These are phyloP conservation scores for Salisapilia sapeloensis DNA, from an alignment of 352 stramenopile genomes.

Conservation along the genomic window DNA sequence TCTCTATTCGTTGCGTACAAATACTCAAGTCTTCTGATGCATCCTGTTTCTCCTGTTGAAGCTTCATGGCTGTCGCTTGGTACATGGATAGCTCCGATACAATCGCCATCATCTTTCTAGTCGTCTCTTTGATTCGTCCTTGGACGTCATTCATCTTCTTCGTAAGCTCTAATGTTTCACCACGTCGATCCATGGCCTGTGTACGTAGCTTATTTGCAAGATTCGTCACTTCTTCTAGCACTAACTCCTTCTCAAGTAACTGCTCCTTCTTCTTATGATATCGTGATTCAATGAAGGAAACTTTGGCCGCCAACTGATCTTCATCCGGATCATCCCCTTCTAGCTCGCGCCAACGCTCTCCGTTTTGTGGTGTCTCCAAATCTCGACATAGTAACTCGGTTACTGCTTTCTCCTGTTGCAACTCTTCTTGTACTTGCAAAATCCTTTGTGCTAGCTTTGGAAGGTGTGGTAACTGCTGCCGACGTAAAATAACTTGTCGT, in stretches of 20 bases:
- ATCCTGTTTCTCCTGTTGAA: constrained; percentile 86
- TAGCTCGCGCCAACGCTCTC: constrained; percentile 74
- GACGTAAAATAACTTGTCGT: constrained; percentile 52
- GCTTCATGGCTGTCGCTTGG: constrained; percentile 87
- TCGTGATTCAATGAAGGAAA: constrained; percentile 70
- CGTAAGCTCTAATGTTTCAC: constrained; percentile 66
- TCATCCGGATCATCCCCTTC: constrained; percentile 80
- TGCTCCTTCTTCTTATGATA: constrained; percentile 86
- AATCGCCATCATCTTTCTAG: constrained; percentile 88
- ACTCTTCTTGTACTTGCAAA: constrained; percentile 56
- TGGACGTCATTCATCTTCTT: constrained; percentile 87
- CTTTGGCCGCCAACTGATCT: constrained; percentile 75
- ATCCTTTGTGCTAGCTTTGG: constrained; percentile 72
- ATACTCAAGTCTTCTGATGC: constrained; percentile 48
- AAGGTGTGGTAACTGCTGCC: constrained; percentile 55
- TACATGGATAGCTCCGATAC: constrained; percentile 92
- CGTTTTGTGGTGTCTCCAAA: constrained; percentile 83
- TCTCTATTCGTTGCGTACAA: constrained; percentile 25
- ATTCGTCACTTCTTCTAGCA: constrained; percentile 86
- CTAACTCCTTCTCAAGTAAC: constrained; percentile 88
- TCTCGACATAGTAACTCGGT: constrained; percentile 82
- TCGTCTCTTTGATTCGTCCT: constrained; percentile 79
- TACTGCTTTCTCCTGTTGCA: constrained; percentile 72
- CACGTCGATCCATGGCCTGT: constrained; percentile 55
- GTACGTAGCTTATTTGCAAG: constrained; percentile 70